Base-by-base conservation (phyloP, 2,329 filamentous ascomycete species). In the Akanthomyces dipterigenus region DNA sequence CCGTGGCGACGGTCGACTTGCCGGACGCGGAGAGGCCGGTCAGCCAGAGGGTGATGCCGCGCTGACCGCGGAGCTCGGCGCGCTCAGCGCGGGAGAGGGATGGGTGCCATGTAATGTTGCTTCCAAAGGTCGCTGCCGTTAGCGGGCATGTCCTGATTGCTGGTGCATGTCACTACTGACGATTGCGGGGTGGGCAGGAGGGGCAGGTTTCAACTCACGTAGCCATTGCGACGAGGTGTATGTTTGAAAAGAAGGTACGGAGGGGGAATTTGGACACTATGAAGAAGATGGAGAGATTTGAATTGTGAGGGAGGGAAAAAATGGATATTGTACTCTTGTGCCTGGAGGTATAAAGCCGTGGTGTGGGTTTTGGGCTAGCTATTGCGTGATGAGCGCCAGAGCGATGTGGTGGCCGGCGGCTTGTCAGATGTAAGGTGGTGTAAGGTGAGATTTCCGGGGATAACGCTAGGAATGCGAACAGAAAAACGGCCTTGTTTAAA, bases 1-100 rank as follows among this genome's bases (percentile, higher is more conserved):
- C 95, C 3, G 91, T 96, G 60, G 95, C 95, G 65, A 99, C 91
- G 62, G 95, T 99, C 57, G 93, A 97, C 79, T 99, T 99, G 72
- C 95, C 95, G 0, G 91, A 96, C 56, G 93, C 95, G 42, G 91
- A 96, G 66, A 99, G 90, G 60, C 95, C 95, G 1, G 95, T 99
- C 73, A 99, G 90, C 95, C 95, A 99, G 78, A 99, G 88, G 62
- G 95, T 99, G 74, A 96, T 88, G 73, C 95, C 95, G 67, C 86
- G 85, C 77, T 99, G 95, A 75, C 88, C 86, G 77, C 91, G 90
- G 68, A 85, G 78, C 67, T 82, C 73, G 76, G 85, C 88, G 76
- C 90, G 89, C 83, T 95, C 90, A 64, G 80, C 76, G 76, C 90
- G 89, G 60, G 88, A 89, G 72, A 95, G 88, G 64, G 88, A 90